Conservation (phyloP, 1,139 yeast species). For the Hanseniaspora gamundiae region DNA sequence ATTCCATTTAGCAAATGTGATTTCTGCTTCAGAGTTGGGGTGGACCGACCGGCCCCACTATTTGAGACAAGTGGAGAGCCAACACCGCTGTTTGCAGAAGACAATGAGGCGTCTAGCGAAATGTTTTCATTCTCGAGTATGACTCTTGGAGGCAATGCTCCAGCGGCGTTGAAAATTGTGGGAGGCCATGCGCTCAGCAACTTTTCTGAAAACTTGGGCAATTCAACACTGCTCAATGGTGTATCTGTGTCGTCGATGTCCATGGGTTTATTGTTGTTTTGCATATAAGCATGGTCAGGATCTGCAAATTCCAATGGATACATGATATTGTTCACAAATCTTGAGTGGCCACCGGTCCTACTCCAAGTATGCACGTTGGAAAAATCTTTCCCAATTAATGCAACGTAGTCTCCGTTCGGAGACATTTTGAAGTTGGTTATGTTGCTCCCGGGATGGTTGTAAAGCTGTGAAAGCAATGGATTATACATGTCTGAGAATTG, state of each 20-base stretch:
- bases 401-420: slow-evolving; percentile 69
- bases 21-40: slow-evolving; percentile 17
- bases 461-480: slow-evolving; percentile 51
- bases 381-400: slow-evolving; percentile 57
- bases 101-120: neutral
- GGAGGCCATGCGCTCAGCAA: slow-evolving; percentile 74
- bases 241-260: slow-evolving; percentile 31
- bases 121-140: slow-evolving; percentile 29
- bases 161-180: slow-evolving; percentile 40
- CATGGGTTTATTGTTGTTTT: slow-evolving; percentile 26
- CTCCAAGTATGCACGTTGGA: slow-evolving; percentile 59
- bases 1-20: slow-evolving; percentile 11
- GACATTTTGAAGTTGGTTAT: slow-evolving; percentile 55
- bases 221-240: slow-evolving; percentile 64
- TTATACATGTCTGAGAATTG: slow-evolving; percentile 78
- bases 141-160: slow-evolving; percentile 34
- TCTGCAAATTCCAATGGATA: slow-evolving; percentile 25
- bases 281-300: neutral
- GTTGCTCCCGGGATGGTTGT: slow-evolving; percentile 41
- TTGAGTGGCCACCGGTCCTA: slow-evolving; percentile 16
- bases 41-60: slow-evolving; percentile 4
- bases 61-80: neutral
- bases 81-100: neutral
- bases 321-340: slow-evolving; percentile 28
- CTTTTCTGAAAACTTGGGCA: slow-evolving; percentile 77